A percentile compares a stretch with the other conserved stretches of the same genome.
Evolutionary conservation across 23 red algal genomes (phyloP).

Genomic region (Gracilaria gracilis): DNA sequence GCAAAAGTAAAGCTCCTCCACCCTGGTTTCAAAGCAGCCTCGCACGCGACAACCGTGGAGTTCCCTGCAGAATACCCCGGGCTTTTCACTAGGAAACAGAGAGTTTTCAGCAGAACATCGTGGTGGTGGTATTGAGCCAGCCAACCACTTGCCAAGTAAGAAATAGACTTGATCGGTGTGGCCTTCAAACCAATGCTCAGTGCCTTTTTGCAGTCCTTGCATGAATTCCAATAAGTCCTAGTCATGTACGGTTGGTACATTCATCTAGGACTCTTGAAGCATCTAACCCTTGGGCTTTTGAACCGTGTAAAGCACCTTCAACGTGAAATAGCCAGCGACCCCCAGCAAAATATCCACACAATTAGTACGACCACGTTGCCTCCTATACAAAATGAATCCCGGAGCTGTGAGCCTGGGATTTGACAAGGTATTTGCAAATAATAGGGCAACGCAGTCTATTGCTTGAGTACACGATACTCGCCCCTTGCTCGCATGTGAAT

Average conservation of each 20-base stretch:
- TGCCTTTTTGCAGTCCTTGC: constrained; percentile 8
- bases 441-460: constrained; percentile 65
- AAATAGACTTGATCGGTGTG: constrained; percentile 19
- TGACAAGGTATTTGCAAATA: constrained; percentile 38
- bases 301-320: constrained; percentile 62
- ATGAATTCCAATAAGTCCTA: not conserved
- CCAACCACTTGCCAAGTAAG: constrained; percentile 44
- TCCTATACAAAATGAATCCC: constrained; percentile 63
- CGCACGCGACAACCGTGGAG: not conserved
- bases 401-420: constrained; percentile 47
- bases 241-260: constrained; percentile 1
- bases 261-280: not conserved
- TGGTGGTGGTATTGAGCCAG: constrained; percentile 36
- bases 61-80: constrained; percentile 19
- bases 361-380: constrained; percentile 61
- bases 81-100: constrained; percentile 20
- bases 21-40: not conserved
- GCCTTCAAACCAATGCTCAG: constrained; percentile 41
- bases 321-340: constrained; percentile 69
- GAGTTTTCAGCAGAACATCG: constrained; percentile 34
- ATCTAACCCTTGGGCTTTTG: constrained; percentile 83
- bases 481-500: constrained; percentile 42
- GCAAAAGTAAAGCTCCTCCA: not conserved
- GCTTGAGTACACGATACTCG: constrained; percentile 66
- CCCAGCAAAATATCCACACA: constrained; percentile 61